Percentiles rank a stretch among this genome's conserved stretches.
These are phyloP conservation scores for Angophora floribunda DNA, from an alignment of 345 rosid genomes.

Conservation along the genomic window DNA sequence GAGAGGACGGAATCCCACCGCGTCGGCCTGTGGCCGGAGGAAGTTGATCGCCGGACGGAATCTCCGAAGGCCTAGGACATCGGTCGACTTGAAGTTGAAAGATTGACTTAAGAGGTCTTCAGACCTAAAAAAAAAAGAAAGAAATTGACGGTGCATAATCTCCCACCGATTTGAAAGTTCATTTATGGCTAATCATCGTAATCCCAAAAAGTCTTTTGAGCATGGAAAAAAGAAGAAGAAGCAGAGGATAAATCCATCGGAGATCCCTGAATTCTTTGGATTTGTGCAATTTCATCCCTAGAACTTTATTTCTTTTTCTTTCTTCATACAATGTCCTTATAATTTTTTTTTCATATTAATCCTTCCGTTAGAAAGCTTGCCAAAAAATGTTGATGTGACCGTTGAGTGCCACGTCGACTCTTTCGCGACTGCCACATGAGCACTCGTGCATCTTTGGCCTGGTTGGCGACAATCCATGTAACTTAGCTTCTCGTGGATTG, in stretches of 20 bases:
- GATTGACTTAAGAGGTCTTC: neutral
- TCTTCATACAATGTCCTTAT: neutral
- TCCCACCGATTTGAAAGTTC: neutral
- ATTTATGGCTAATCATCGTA: neutral
- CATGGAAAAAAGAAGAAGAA: too few relatives aligned
- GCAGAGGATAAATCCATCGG: neutral
- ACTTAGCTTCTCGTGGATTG: neutral
- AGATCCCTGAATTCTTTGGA: neutral
- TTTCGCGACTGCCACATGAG: neutral
- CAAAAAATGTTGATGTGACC: neutral
- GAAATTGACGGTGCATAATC: too few relatives aligned
- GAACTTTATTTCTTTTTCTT: neutral
- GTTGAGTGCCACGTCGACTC: neutral
- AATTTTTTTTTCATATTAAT: neutral
- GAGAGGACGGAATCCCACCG: neutral
- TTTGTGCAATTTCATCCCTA: neutral
- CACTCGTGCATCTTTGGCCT: neutral
- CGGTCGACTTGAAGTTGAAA: neutral
- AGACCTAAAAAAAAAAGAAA: too few relatives aligned
- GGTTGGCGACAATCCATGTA: neutral
- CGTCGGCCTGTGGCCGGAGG: neutral
- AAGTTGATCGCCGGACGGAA: neutral
- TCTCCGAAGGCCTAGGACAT: neutral
- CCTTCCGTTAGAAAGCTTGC: neutral
- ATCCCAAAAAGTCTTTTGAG: neutral